Evolutionary conservation across 2,329 filamentous ascomycete species (phyloP).

Genomic region (Talaromyces sp.): DNA sequence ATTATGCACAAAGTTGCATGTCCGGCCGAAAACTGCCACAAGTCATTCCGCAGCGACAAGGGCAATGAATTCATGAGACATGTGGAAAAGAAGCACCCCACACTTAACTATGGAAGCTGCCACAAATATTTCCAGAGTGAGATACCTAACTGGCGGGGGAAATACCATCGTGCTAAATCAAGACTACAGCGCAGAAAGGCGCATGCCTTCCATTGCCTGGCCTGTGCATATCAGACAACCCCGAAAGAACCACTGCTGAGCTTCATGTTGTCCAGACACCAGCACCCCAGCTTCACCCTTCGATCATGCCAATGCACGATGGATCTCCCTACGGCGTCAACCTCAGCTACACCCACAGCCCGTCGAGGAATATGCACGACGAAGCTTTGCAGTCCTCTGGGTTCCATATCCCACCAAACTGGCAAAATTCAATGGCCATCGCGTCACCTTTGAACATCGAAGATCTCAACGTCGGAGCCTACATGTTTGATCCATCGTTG

Average conservation of each 20-base stretch:
- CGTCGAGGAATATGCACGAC: not conserved
- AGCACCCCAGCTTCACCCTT: not conserved
- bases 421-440: not conserved
- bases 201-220: not conserved
- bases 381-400: not conserved
- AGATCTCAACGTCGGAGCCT: too few species aligned
- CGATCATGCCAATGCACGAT: not conserved
- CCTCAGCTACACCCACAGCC: not conserved
- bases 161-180: not conserved
- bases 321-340: not conserved
- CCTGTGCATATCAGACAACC: not conserved
- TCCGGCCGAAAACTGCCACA: not conserved
- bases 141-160: not conserved
- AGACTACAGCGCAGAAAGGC: not conserved
- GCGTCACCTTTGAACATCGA: not conserved
- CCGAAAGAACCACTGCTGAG: not conserved
- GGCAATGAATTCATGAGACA: not conserved
- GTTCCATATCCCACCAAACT: not conserved
- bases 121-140: not conserved
- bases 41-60: not conserved
- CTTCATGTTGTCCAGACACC: not conserved
- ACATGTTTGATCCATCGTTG: not conserved
- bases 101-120: not conserved
- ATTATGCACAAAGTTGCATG: not conserved
- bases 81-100: not conserved